Evolutionary conservation across 345 rosid genomes (phyloP).

Genomic region (Microthlaspi erraticum): DNA sequence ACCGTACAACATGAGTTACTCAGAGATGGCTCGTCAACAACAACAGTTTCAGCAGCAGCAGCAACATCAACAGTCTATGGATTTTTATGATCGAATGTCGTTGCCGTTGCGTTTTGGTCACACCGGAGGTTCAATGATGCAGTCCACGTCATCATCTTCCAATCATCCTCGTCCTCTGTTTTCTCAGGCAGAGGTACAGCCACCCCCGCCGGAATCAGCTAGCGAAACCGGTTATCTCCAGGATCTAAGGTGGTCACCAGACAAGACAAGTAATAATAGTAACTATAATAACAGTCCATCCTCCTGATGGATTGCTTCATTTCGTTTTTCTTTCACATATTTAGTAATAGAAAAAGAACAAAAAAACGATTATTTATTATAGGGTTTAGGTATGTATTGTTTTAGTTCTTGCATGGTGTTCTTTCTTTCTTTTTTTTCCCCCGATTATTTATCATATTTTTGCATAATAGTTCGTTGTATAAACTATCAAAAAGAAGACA

Average conservation of each 20-base stretch:
- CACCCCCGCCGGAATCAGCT: constrained; percentile 15
- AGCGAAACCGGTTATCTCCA: constrained; percentile 30
- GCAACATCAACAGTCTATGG: constrained; percentile 38
- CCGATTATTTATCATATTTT: not conserved
- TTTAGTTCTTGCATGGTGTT: constrained; percentile 26
- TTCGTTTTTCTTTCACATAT: constrained; percentile 8
- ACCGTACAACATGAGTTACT: constrained; percentile 34
- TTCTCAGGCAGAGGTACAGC: constrained; percentile 28
- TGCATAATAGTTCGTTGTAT: constrained; percentile 15
- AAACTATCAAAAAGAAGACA: not conserved
- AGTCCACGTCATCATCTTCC: constrained; percentile 38
- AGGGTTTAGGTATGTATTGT: constrained; percentile 29
- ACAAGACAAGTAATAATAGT: constrained; percentile 28
- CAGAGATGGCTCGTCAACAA: constrained; percentile 35
- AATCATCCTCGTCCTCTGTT: constrained; percentile 39
- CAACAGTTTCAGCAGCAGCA: constrained; percentile 39
- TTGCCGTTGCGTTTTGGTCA: constrained; percentile 48
- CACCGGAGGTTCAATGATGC: constrained; percentile 33
- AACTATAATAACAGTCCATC: constrained; percentile 33
- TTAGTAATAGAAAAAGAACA: constrained; percentile 9
- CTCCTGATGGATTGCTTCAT: constrained; percentile 29
- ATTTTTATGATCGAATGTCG: constrained; percentile 50
- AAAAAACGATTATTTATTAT: not conserved
- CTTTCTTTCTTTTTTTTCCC: not conserved
- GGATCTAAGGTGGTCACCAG: constrained; percentile 34